Base-by-base conservation (phyloP, 2,329 filamentous ascomycete genomes). In the Penicillium sp. region DNA sequence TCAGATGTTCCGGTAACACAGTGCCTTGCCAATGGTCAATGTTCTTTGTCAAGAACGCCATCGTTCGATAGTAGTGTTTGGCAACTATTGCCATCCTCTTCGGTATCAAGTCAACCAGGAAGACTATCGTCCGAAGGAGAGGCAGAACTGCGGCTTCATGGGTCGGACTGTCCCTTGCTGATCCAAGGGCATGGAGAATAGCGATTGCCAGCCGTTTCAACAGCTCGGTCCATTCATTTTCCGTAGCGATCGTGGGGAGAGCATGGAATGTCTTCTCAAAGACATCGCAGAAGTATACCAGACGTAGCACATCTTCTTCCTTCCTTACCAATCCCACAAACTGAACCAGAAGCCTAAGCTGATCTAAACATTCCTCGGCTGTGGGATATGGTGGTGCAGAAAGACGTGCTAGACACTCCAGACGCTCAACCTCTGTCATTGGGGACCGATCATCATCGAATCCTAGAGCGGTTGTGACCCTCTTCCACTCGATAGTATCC, bases 261-360 rank as follows among this genome's bases (percentile, higher is more conserved):
- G 70, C 67, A 40, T 69, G 67, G 50, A 75, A 60, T 3, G 74
- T 77, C 55, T 67, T 67, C 53, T 75, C 69, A 35, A 79, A 73
- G 14, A 72, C 72, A 57, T 70, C 66, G 17, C 72, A 73, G 59
- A 80, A 78, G 55, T 75, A 77, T n/a, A 73, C 65, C 45, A 80
- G 62, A n/a, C 77, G 72, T 36, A 68, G 57, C 17, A 72, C 61
- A 59, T 78, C 76, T 46, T 68, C 67, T 26, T 66, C 65, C 40
- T 74, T 71, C 48, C 67, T 79, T 25, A 50, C 37, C 12, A 88
- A 70, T 49, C 82, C 80, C 57, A 89, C 81, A 60, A 88, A 87
- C 64, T 89, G 85, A 14, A 88, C 82, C 28, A 91, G 74, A 28
- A 89, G 78, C 79, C 86, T 87, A 37, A 90, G 71, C 36, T 84